phyloP scores from a whole-genome alignment of 495 filamentous ascomycete genomes.

The Daldinia grandis region DNA sequence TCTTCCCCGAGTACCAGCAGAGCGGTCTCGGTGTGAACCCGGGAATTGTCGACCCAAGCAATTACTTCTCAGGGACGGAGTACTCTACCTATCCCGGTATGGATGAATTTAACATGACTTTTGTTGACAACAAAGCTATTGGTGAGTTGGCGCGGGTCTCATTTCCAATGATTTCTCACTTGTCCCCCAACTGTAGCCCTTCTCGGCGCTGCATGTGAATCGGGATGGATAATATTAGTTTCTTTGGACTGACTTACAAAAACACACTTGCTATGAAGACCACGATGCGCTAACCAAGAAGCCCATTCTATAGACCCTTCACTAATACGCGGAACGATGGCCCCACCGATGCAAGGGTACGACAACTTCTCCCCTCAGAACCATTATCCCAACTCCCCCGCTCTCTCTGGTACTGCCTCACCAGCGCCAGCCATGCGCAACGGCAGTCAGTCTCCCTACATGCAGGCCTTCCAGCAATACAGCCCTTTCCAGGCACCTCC shows the following conservation, averaged over 20 bases:
- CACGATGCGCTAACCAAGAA: conserved; percentile 45
- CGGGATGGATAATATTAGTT: background rate
- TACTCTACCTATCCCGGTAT: conserved; percentile 59
- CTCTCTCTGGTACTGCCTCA: conserved; percentile 53
- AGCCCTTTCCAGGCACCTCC: conserved; percentile 39
- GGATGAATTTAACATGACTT: conserved; percentile 60
- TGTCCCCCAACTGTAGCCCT: background rate
- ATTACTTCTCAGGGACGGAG: conserved; percentile 66
- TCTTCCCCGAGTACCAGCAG: conserved; percentile 69
- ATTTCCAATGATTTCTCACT: conserved; percentile 19
- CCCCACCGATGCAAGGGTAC: conserved; percentile 52
- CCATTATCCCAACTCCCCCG: conserved; percentile 56
- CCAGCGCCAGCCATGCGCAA: conserved; percentile 53
- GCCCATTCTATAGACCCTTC: conserved; percentile 52
- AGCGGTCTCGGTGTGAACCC: conserved; percentile 70
- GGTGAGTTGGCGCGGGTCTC: conserved; percentile 72
- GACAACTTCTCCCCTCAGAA: conserved; percentile 55
- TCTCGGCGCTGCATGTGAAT: background rate
- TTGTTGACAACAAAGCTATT: conserved; percentile 72
- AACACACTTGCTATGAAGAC: conserved; percentile 27
- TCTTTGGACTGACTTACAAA: background rate
- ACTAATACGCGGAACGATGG: conserved; percentile 54
- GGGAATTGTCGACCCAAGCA: conserved; percentile 70
- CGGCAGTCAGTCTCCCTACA: conserved; percentile 57
- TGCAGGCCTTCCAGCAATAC: conserved; percentile 47